Percentiles rank a stretch among this genome's conserved stretches.
Evolutionary conservation across 2,329 filamentous ascomycete species (phyloP).

Genomic region (Sporothrix phasma): DNA sequence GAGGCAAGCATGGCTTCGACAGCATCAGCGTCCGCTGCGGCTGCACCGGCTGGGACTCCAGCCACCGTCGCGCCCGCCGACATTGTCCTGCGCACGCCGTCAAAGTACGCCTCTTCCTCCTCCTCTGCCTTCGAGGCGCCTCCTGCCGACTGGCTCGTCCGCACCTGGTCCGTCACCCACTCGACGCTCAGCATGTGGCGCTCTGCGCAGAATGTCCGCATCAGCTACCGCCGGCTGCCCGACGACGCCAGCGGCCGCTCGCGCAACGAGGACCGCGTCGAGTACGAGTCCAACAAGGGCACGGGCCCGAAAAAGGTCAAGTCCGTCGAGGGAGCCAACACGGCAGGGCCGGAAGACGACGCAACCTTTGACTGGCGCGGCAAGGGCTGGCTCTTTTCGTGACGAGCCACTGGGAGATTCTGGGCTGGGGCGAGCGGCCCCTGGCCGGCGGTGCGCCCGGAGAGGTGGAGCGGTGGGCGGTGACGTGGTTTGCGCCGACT

Average conservation of each 20-base stretch:
- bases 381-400: conserved; percentile 65
- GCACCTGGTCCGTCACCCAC: conserved; percentile 66
- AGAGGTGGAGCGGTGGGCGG: conserved; percentile 53
- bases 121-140: conserved; percentile 33
- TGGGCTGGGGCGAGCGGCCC: conserved; percentile 58
- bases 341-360: conserved; percentile 28
- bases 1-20: neutral
- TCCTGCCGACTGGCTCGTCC: conserved; percentile 47
- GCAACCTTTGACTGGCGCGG: conserved; percentile 67
- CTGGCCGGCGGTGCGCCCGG: conserved; percentile 28
- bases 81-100: conserved; percentile 36
- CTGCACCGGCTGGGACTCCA: neutral
- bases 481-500: conserved; percentile 78
- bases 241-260: conserved; percentile 20
- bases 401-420: conserved; percentile 67
- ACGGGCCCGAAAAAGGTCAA: conserved; percentile 39
- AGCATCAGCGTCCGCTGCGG: neutral
- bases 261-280: conserved; percentile 62
- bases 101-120: conserved; percentile 33
- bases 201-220: conserved; percentile 66
- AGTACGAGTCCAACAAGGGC: conserved; percentile 48
- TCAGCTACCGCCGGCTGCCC: conserved; percentile 57
- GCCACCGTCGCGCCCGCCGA: neutral
- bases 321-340: conserved; percentile 55
- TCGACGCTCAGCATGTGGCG: conserved; percentile 74